These are phyloP conservation scores for Auricularia auricula-judae DNA, from an alignment of 768 basidiomycete species.

Conservation along the genomic window DNA sequence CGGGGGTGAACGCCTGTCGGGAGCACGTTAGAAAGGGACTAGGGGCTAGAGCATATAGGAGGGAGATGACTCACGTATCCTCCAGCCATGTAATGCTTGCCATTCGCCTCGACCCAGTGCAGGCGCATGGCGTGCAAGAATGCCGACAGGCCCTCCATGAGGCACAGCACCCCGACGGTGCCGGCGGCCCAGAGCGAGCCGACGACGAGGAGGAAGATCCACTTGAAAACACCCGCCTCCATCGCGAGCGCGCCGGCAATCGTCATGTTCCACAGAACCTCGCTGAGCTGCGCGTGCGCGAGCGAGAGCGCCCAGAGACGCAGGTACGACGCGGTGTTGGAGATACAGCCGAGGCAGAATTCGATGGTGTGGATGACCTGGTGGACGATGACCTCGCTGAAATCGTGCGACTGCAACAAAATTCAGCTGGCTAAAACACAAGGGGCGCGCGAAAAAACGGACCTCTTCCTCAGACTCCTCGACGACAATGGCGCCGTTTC, in stretches of 20 bases:
- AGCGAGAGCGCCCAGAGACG: conserved; percentile 96
- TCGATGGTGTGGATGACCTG: conserved; percentile 99
- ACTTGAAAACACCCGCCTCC: conserved; percentile 37
- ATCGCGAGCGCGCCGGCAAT: conserved; percentile 32
- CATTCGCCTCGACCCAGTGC: conserved; percentile 96
- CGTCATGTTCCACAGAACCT: conserved; percentile 88
- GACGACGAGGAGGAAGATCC: conserved; percentile 37
- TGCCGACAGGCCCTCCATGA: conserved; percentile 97
- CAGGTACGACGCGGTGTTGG: conserved; percentile 88
- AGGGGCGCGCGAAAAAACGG: conserved; percentile 21
- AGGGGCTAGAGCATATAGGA: neutral
- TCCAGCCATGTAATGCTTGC: conserved; percentile 87
- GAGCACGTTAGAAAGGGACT: conserved; percentile 8
- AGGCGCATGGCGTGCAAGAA: conserved; percentile 93
- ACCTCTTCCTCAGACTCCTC: conserved; percentile 64
- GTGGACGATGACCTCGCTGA: conserved; percentile 91
- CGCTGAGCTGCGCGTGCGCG: conserved; percentile 94
- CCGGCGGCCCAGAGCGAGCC: conserved; percentile 65
- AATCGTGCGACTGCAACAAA: conserved; percentile 70
- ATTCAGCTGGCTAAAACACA: conserved; percentile 7
- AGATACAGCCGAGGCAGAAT: conserved; percentile 98
- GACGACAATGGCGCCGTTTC: conserved; percentile 60
- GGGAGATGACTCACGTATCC: conserved; percentile 59
- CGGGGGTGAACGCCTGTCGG: conserved; percentile 21
- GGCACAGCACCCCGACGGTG: conserved; percentile 72